Conservation (phyloP, 257 asterid genomes). For the Solanum pimpinellifolium region DNA sequence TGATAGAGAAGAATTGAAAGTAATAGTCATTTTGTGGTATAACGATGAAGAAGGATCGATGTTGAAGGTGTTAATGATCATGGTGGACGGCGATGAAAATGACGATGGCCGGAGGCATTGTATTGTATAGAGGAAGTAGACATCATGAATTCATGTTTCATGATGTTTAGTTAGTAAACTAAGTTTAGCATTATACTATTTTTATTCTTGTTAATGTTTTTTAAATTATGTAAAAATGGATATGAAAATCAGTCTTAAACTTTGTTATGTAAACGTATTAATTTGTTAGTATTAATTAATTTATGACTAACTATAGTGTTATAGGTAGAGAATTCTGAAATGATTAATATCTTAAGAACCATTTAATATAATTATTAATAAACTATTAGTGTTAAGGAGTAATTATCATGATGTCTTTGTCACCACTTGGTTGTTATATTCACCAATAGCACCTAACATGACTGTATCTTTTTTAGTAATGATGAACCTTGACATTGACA, state of each 20-base stretch:
- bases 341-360: background rate
- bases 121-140: background rate
- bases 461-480: background rate
- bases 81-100: background rate
- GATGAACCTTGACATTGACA: background rate
- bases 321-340: background rate
- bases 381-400: background rate
- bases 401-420: background rate
- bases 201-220: background rate
- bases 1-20: background rate
- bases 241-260: background rate
- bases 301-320: background rate
- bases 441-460: background rate
- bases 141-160: background rate
- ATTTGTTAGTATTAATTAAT: background rate
- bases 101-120: background rate
- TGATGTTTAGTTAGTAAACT: background rate
- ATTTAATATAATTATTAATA: background rate
- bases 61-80: background rate
- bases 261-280: background rate
- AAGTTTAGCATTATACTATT: background rate
- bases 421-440: background rate
- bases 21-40: background rate
- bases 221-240: background rate
- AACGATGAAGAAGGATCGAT: background rate